Base-by-base conservation (phyloP, 1,139 yeast genomes). In the Sugiyamaella paludigena region DNA sequence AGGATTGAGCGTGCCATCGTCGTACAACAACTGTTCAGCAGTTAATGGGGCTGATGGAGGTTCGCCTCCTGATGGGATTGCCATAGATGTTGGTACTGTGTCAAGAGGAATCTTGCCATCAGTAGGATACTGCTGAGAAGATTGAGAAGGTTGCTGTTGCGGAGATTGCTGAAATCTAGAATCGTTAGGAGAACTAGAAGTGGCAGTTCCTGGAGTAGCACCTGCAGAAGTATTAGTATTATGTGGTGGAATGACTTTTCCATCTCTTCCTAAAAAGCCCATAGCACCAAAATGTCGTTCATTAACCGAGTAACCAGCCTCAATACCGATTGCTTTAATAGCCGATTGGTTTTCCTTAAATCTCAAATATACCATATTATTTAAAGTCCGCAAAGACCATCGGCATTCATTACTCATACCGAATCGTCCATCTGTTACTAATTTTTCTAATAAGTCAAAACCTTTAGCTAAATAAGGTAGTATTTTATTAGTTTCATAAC, bases 361-460 rank as follows among this genome's bases (percentile, higher is more conserved):
- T 47, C 81, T 67, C 49, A 79, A 66, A 12, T 75, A 66, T 42
- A 79, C 65, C 55, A 80, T 73, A 51, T 78, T 77, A 57, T 79
- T 80, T 45, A 80, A 68, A 70, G 76, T 78, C 53, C 79, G 79
- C 35, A 82, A 62, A 1, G 81, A 82, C 87, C 87, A 82, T 28
- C 79, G 62, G 59, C 84, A 79, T 60, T 82, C 87, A 46, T 74
- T 72, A 9, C 78, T 80, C 87, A 82, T 82, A 42, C 72, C 74
- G 59, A 77, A 78, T 47, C 81, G 63, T 45, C 73, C 77, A 40
- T 70, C 70, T 30, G 67, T 60, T 6, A 73, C 58, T 10, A 75
- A 60, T 48, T 66, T 66, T 15, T 76, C 75, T 40, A 73, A 58
- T 1, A 67, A 49, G 8, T 49, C 47, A 45, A 69, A 59, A 4